phyloP scores from a whole-genome alignment of 345 rosid genomes.

The Aquilaria malaccensis region DNA sequence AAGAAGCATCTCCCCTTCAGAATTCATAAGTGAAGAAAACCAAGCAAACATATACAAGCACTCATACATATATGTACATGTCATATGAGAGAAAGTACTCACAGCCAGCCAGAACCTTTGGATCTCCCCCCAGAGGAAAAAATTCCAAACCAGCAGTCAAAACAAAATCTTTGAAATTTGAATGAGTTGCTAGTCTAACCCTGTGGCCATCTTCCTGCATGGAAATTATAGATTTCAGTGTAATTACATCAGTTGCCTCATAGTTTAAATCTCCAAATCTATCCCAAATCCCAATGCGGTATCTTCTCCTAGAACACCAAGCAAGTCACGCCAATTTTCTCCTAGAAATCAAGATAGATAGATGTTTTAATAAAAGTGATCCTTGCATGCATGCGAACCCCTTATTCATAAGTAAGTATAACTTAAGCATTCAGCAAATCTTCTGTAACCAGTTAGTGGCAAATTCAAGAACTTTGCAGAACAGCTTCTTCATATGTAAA shows the following conservation, averaged over 20 bases:
- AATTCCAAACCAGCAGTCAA: constrained; percentile 59
- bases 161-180: constrained; percentile 62
- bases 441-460: not conserved
- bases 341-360: not conserved
- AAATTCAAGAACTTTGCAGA: not conserved
- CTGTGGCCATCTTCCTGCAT: constrained; percentile 64
- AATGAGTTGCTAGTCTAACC: constrained; percentile 61
- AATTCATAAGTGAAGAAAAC: too few relatives aligned
- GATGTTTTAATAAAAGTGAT: not conserved
- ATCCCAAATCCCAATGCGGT: too few relatives aligned
- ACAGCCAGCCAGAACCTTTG: constrained; percentile 71
- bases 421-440: too few relatives aligned
- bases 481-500: too few relatives aligned
- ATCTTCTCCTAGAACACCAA: too few relatives aligned
- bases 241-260: not conserved
- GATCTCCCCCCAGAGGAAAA: constrained; percentile 61
- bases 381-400: too few relatives aligned
- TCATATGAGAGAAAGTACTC: constrained; percentile 15
- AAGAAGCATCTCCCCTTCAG: too few relatives aligned
- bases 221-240: not conserved
- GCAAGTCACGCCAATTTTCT: too few relatives aligned
- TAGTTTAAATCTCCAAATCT: too few relatives aligned
- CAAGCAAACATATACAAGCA: not conserved
- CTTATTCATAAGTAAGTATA: too few relatives aligned
- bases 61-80: not conserved